Percentiles rank a stretch among this genome's conserved stretches.
Conservation (phyloP, 2,329 filamentous ascomycete genomes). For the Penicillium sp. region DNA sequence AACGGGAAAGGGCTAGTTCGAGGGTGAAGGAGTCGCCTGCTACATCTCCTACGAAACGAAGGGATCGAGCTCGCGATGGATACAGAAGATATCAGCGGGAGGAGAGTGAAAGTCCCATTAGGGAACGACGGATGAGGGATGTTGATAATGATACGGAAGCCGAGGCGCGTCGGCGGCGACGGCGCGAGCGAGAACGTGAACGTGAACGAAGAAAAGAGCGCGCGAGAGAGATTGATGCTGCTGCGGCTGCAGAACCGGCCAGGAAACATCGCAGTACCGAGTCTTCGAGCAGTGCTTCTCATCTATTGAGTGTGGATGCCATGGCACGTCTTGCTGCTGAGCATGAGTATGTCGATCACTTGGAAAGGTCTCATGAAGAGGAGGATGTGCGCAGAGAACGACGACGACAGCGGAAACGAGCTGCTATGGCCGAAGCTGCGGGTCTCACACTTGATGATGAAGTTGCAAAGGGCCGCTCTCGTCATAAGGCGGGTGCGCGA, state of each 20-base stretch:
- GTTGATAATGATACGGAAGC: constrained; percentile 22
- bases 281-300: constrained; percentile 44
- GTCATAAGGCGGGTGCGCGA: constrained; percentile 55
- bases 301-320: constrained; percentile 54
- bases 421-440: constrained; percentile 23
- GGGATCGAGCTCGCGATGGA: constrained; percentile 36
- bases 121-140: constrained; percentile 23
- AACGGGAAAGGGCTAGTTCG: constrained; percentile 21
- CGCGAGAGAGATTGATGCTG: constrained; percentile 16
- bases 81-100: constrained; percentile 25
- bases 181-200: constrained; percentile 24
- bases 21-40: constrained; percentile 40
- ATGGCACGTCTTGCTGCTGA: constrained; percentile 65
- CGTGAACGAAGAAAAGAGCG: constrained; percentile 10
- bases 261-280: constrained; percentile 43
- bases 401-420: constrained; percentile 28
- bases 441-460: constrained; percentile 18
- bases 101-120: constrained; percentile 30
- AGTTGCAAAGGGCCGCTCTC: constrained; percentile 32
- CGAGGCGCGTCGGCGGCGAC: constrained; percentile 29
- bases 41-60: constrained; percentile 37
- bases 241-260: constrained; percentile 15
- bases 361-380: constrained; percentile 44
- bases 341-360: constrained; percentile 56
- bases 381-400: constrained; percentile 26